These are phyloP conservation scores for Stellera chamaejasme DNA, from an alignment of 345 rosid genomes.

Conservation along the genomic window DNA sequence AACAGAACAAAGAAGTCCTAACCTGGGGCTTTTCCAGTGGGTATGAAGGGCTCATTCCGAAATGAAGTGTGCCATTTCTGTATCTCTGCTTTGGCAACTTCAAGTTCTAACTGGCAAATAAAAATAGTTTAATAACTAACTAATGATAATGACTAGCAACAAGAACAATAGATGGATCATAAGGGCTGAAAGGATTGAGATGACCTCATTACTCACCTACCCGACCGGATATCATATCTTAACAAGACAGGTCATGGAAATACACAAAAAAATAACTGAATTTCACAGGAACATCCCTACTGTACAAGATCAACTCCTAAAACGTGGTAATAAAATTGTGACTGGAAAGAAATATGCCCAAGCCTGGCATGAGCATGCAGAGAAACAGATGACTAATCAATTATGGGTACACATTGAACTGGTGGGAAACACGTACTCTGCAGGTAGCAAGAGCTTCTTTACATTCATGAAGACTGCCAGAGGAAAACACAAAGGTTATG, in stretches of 20 bases:
- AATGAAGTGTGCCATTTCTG: slow-evolving; percentile 84
- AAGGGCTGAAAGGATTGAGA: no score
- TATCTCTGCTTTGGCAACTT: slow-evolving; percentile 69
- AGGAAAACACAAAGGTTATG: slow-evolving; percentile 6
- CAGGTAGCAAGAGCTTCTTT: slow-evolving; percentile 61
- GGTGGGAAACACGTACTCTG: slow-evolving; percentile 43
- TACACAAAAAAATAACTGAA: no score
- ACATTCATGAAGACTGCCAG: slow-evolving; percentile 74
- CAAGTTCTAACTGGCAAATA: slow-evolving; percentile 53
- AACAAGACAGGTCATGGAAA: no score
- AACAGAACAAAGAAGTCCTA: slow-evolving; percentile 21
- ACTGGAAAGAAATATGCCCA: no score
- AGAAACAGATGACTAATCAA: no score
- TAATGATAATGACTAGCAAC: slow-evolving; percentile 6
- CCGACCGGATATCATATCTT: no score
- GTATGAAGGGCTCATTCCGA: slow-evolving; percentile 59
- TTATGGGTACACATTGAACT: no score
- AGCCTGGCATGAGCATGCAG: no score
- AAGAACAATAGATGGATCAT: background rate
- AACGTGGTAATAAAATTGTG: no score
- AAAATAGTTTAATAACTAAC: slow-evolving; percentile 3
- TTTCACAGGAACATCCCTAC: no score
- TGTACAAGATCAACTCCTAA: no score
- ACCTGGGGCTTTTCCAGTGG: slow-evolving; percentile 73
- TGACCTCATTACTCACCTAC: no score